These are phyloP conservation scores for Penstemon davidsonii DNA, from an alignment of 257 asterid species.

Conservation along the genomic window DNA sequence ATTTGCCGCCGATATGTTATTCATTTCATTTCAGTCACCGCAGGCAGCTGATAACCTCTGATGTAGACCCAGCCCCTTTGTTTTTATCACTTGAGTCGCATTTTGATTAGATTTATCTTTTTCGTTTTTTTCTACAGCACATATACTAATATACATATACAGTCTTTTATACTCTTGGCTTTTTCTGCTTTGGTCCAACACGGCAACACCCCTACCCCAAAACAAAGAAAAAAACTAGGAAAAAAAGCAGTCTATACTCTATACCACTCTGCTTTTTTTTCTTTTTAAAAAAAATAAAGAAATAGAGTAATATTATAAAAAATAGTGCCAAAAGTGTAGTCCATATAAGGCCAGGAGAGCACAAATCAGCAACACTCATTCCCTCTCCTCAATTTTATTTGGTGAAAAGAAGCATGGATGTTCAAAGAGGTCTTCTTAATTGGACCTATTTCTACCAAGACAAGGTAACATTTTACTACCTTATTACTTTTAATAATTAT, in stretches of 20 bases:
- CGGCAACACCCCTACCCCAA: conserved; percentile 33
- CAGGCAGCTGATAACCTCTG: neutral
- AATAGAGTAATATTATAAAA: conserved; percentile 28
- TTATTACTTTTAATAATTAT: neutral
- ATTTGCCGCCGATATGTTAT: conserved; percentile 47
- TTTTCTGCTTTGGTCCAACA: conserved; percentile 50
- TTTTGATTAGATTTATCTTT: conserved; percentile 18
- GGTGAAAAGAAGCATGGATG: conserved; percentile 49
- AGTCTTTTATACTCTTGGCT: conserved; percentile 34
- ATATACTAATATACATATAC: neutral
- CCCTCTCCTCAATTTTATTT: conserved; percentile 2
- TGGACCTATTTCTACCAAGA: conserved; percentile 67
- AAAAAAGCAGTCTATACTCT: neutral
- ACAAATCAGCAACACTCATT: conserved; percentile 18
- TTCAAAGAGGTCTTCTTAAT: conserved; percentile 52
- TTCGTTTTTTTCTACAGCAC: neutral
- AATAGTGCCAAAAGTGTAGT: conserved; percentile 14
- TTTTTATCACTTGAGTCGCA: neutral
- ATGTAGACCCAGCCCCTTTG: neutral
- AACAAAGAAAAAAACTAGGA: conserved; percentile 2
- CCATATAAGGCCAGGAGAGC: conserved; percentile 19
- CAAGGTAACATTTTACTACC: conserved; percentile 47
- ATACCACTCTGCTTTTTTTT: neutral
- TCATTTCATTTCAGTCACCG: conserved; percentile 9
- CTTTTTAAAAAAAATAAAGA: neutral